Conservation (phyloP, 2,329 filamentous ascomycete genomes). For the Diaporthe ampelina region DNA sequence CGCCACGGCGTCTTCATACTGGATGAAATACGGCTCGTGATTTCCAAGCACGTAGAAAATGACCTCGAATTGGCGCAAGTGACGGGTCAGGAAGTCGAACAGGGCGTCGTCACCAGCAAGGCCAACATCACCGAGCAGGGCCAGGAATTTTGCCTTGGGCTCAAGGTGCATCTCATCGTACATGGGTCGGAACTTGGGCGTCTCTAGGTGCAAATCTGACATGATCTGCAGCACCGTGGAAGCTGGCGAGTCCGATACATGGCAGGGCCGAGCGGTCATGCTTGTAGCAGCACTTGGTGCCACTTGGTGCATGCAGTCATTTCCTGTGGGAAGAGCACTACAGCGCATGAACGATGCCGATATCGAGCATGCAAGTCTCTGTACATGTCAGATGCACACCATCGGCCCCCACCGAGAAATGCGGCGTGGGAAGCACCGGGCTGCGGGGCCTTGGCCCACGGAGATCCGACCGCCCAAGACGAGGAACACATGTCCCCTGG, state of each 20-base stretch:
- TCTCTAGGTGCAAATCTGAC: conserved; percentile 8
- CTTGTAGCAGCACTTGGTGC: neutral
- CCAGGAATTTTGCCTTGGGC: neutral
- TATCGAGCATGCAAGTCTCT: no score
- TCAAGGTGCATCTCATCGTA: neutral
- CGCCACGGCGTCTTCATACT: no score
- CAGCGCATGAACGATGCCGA: no score
- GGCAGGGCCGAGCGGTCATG: neutral
- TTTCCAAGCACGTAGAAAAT: conserved; percentile 19
- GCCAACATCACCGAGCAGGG: neutral
- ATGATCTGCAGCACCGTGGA: neutral
- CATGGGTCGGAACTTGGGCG: conserved; percentile 5
- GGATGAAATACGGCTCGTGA: neutral
- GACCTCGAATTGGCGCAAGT: neutral
- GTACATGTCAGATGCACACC: neutral
- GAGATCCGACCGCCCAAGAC: neutral
- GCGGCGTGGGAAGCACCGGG: neutral
- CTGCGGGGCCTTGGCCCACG: neutral
- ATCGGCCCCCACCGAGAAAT: neutral
- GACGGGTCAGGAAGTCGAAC: neutral
- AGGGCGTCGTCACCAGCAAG: neutral
- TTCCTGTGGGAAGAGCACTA: no score
- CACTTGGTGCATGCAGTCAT: neutral
- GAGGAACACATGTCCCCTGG: neutral
- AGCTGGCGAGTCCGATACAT: no score